phyloP scores from a whole-genome alignment of 2,329 filamentous ascomycete genomes.

The Alternaria panax region DNA sequence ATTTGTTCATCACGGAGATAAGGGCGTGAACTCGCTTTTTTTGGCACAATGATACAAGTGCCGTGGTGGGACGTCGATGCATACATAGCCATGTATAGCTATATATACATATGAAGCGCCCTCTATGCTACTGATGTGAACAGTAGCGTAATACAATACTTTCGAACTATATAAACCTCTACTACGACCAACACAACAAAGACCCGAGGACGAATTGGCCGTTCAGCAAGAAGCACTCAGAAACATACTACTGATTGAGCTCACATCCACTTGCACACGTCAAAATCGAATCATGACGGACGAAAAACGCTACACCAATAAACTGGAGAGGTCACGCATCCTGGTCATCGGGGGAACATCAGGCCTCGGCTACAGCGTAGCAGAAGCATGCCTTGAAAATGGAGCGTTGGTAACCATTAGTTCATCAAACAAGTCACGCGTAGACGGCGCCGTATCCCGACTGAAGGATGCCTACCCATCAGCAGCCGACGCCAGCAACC shows the following conservation, averaged over 20 bases:
- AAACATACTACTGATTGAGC: neutral
- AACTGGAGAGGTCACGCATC: conserved; percentile 57
- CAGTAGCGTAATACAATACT: neutral
- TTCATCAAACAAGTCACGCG: conserved; percentile 62
- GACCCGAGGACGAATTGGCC: neutral
- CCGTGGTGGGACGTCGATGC: neutral
- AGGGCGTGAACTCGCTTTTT: neutral
- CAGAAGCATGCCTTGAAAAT: conserved; percentile 64
- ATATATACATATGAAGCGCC: neutral
- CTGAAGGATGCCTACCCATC: conserved; percentile 57
- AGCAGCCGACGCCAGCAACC: conserved; percentile 25
- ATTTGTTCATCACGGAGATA: neutral
- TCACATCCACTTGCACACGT: neutral
- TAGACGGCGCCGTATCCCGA: conserved; percentile 56
- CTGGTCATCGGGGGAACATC: conserved; percentile 70
- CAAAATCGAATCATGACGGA: conserved; percentile 39
- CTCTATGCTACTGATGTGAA: neutral
- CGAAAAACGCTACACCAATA: conserved; percentile 57
- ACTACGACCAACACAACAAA: neutral
- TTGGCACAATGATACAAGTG: neutral
- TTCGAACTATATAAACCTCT: neutral
- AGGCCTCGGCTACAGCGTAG: conserved; percentile 69
- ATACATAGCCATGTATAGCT: neutral
- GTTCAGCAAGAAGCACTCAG: neutral
- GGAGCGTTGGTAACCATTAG: conserved; percentile 66